Conservation (phyloP, 129 eudicot species). For the Heracleum sosnowskyi region DNA sequence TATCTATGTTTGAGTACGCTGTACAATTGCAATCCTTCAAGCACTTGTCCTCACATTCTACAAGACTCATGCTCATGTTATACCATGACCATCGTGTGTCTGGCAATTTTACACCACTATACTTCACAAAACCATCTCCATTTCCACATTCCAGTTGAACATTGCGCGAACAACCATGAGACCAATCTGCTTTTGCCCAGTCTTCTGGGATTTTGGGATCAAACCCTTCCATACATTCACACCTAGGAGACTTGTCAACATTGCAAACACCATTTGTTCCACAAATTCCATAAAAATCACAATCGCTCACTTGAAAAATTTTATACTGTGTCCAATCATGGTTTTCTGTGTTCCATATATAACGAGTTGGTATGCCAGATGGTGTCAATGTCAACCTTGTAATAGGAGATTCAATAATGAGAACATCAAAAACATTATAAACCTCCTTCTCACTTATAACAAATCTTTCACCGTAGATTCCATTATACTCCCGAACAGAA, state of each 20-base stretch:
- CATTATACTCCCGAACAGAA: neutral
- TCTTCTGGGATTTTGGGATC: neutral
- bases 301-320: neutral
- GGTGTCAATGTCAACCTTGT: neutral
- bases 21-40: no score
- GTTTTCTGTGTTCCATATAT: no score
- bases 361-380: neutral
- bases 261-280: conserved; percentile 14
- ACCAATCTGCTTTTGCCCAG: no score
- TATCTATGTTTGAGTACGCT: no score
- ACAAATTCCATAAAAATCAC: conserved; percentile 13
- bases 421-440: conserved; percentile 13
- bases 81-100: no score
- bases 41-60: no score
- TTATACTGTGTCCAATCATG: no score
- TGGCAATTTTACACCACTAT: no score
- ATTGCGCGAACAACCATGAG: no score
- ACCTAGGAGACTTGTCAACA: neutral
- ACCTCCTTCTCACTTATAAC: neutral
- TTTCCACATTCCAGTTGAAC: no score
- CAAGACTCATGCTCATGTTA: no score
- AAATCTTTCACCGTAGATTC: neutral
- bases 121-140: no score
- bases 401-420: neutral
- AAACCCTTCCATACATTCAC: conserved; percentile 16